Evolutionary conservation across 2,329 filamentous ascomycete genomes (phyloP).

Genomic region (Nakataea oryzae): DNA sequence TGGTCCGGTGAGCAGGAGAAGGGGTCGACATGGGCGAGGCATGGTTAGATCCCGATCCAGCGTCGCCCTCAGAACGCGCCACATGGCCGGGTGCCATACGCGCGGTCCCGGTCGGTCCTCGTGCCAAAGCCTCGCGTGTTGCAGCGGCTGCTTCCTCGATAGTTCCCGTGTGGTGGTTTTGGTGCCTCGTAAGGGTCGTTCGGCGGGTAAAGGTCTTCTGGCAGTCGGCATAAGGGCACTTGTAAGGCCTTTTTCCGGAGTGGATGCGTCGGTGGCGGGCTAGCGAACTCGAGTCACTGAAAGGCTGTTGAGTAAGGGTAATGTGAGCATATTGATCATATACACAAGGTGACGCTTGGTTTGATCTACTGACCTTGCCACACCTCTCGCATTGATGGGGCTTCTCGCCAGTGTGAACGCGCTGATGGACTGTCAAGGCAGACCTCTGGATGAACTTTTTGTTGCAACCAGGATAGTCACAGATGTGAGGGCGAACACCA

Average conservation of each 20-base stretch:
- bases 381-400: slow-evolving; percentile 96
- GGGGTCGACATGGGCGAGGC: slow-evolving; percentile 70
- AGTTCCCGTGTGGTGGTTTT: slow-evolving; percentile 91
- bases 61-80: slow-evolving; percentile 59
- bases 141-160: slow-evolving; percentile 87
- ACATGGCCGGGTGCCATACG: slow-evolving; percentile 29
- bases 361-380: slow-evolving; percentile 61
- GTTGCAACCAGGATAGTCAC: slow-evolving; percentile 77
- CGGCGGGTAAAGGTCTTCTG: slow-evolving; percentile 97
- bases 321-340: neutral
- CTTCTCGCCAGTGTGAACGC: slow-evolving; percentile 96
- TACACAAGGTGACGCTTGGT: neutral
- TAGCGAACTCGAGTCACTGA: slow-evolving; percentile 91
- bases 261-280: slow-evolving; percentile 91
- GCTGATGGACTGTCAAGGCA: slow-evolving; percentile 86
- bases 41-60: slow-evolving; percentile 60
- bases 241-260: slow-evolving; percentile 91
- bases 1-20: slow-evolving; percentile 67
- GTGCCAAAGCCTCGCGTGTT: slow-evolving; percentile 74
- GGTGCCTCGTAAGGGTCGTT: slow-evolving; percentile 88
- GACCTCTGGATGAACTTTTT: slow-evolving; percentile 98
- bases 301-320: slow-evolving; percentile 50
- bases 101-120: slow-evolving; percentile 21
- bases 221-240: slow-evolving; percentile 93
- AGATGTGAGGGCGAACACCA: slow-evolving; percentile 82